phyloP scores from a whole-genome alignment of 2,329 filamentous ascomycete genomes.

The Coniochaeta sp. region DNA sequence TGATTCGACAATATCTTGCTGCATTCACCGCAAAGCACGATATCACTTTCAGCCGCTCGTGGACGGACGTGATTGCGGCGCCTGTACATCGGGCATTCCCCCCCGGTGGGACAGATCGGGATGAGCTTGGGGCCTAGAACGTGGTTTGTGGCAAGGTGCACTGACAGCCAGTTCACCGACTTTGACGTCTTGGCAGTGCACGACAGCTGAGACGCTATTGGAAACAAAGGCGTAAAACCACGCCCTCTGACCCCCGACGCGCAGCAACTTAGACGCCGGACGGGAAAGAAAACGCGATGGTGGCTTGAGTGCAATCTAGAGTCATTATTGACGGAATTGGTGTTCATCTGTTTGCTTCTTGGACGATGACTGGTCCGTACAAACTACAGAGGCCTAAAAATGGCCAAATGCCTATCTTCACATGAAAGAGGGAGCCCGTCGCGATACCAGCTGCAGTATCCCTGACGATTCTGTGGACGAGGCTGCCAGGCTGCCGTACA shows the following conservation, averaged over 20 bases:
- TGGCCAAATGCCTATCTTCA: neutral
- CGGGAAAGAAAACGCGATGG: neutral
- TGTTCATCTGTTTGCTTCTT: neutral
- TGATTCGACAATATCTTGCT: neutral
- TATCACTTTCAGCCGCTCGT: neutral
- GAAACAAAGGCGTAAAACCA: neutral
- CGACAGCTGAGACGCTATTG: neutral
- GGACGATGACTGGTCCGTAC: neutral
- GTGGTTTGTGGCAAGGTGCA: neutral
- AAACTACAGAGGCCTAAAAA: too few relatives aligned
- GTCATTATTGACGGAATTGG: neutral
- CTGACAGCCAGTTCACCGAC: neutral
- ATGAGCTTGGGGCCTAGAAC: neutral
- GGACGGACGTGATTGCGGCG: neutral
- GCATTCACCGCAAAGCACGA: neutral
- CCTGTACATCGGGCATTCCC: neutral
- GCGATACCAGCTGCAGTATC: neutral
- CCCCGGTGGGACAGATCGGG: neutral
- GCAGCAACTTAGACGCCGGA: neutral
- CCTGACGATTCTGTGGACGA: neutral
- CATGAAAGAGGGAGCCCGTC: neutral
- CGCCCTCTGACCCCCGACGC: too few relatives aligned
- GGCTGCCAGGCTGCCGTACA: neutral
- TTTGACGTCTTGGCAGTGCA: neutral
- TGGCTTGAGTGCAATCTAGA: neutral